phyloP scores from a whole-genome alignment of 352 stramenopile genomes.

The Globisporangium paroecandrum region DNA sequence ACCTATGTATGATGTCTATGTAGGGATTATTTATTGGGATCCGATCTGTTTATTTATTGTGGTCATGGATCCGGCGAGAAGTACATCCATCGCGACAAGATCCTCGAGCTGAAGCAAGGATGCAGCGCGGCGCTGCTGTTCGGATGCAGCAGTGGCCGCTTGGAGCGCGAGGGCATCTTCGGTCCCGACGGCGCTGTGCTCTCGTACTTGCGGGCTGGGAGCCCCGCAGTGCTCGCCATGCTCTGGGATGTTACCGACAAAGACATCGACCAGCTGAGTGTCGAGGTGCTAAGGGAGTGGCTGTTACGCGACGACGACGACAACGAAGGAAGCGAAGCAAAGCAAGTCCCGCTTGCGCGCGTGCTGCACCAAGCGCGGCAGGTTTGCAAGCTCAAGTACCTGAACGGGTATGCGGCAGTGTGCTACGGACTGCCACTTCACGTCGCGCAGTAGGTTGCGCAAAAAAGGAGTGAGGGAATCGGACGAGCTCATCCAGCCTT shows the following conservation, averaged over 20 bases:
- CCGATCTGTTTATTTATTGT: constrained; percentile 96
- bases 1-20: neutral
- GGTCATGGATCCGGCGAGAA: constrained; percentile 95
- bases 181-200: constrained; percentile 93
- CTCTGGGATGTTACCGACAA: constrained; percentile 99
- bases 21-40: constrained; percentile 47
- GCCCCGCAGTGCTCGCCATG: constrained; percentile 95
- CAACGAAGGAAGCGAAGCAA: constrained; percentile 12
- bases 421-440: constrained; percentile 92
- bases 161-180: constrained; percentile 86
- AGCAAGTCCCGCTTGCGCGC: constrained; percentile 40
- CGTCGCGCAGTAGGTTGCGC: constrained; percentile 15
- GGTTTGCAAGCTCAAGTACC: constrained; percentile 92
- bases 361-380: constrained; percentile 70
- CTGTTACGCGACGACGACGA: constrained; percentile 51
- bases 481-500: neutral
- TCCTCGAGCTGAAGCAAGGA: constrained; percentile 43
- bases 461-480: neutral
- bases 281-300: constrained; percentile 57
- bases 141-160: constrained; percentile 95
- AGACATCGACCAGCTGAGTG: constrained; percentile 95
- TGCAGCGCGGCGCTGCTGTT: constrained; percentile 92
- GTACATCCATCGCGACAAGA: constrained; percentile 85
- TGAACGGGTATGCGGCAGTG: constrained; percentile 95
- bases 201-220: constrained; percentile 91